Conservation (phyloP, 306 rosid species). For the Pachyrhizus erosus region DNA sequence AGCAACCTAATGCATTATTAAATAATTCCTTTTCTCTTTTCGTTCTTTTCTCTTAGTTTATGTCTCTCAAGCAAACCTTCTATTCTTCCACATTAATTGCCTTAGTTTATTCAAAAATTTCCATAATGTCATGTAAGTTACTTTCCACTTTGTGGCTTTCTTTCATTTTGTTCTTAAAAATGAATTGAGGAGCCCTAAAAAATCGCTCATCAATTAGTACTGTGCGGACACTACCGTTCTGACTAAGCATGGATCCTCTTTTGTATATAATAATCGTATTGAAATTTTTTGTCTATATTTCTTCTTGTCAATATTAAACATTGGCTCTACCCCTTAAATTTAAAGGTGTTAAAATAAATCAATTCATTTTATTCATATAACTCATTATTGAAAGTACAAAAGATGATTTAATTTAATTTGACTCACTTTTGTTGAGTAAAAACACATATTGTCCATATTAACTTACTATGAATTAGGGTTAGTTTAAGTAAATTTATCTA, state of each 20-base stretch:
- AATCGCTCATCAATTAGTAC: background rate
- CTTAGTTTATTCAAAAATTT: background rate
- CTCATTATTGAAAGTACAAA: too few species aligned
- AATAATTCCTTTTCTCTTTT: conserved; percentile 7
- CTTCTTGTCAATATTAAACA: background rate
- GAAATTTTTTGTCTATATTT: background rate
- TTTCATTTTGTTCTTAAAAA: background rate
- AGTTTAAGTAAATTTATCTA: too few species aligned
- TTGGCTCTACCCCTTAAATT: too few species aligned
- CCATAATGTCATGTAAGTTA: background rate
- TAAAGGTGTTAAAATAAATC: too few species aligned
- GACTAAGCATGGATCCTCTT: background rate
- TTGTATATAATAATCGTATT: background rate
- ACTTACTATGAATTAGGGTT: too few species aligned
- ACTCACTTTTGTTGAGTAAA: too few species aligned
- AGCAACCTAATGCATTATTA: conserved; percentile 26
- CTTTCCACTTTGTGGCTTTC: conserved; percentile 29
- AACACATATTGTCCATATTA: too few species aligned
- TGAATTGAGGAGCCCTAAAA: background rate
- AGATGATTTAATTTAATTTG: too few species aligned
- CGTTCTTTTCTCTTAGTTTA: background rate
- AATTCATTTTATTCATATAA: too few species aligned
- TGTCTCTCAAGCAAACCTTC: background rate
- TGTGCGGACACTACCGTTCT: background rate
- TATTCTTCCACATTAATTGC: background rate